Base-by-base conservation (phyloP, 257 asterid genomes). In the Asclepias syriaca region DNA sequence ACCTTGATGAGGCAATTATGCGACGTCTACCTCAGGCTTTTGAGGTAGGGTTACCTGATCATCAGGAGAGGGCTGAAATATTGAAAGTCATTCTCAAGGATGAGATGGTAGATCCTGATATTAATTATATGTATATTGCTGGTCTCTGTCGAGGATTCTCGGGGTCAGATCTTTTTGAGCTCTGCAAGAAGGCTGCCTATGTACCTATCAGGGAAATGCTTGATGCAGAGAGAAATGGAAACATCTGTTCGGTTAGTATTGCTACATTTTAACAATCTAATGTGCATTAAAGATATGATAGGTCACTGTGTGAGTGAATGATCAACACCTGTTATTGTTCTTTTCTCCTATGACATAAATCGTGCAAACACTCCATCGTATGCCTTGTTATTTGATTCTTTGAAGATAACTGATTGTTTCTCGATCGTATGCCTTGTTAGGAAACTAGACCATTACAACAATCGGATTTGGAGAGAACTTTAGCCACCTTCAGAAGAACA, bases 1-100 rank as follows among this genome's bases (percentile, higher is more conserved):
- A 94, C 82, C 99, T 94, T 70, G 99, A 94, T 79, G 99, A 92
- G 81, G 98, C 99, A 72, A 91, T 94, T 75, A 95, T 95, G 68
- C 84, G 98, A 56, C 98, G 98, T 73, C 88, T 95, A 71, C 97
- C 99, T 70, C 99, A 90, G 84, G 86, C 98, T 69, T 95, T 95
- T 84, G 97, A 95, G 83, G 84, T 95, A 65, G 98, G 98, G 72
- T 51, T 83, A 29, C 99, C 97, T 65, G 86, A 84, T 78, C 79
- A 37, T 57, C 81, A 55, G 54, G 98, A 85, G 81, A 88, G 99
- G 81, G 81, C 85, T 61, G 87, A 85, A 37, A 90, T 95, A 74
- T 71, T 95, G 84, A 88, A 86, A 82, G 99, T 92, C 82, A 82
- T 95, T 76, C 77, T 95, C 67, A 92, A 84, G 88, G 92, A 77